Conservation (phyloP, 2,329 filamentous ascomycete genomes). For the Nothopassalora personata region DNA sequence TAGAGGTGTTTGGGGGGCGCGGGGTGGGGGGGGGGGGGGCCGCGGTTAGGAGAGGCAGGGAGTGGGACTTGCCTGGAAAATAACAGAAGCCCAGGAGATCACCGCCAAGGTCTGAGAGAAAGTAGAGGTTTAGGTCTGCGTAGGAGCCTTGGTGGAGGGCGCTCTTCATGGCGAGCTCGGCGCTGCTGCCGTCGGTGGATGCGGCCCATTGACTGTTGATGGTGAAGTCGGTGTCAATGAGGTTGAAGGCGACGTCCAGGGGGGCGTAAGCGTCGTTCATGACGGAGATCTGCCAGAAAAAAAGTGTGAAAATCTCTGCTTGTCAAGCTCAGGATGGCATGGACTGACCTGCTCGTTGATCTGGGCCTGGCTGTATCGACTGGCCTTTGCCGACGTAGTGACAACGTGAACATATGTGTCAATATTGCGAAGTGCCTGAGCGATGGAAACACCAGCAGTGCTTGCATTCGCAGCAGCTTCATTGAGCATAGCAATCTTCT, state of each 20-base stretch:
- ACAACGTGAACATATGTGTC: constrained; percentile 39
- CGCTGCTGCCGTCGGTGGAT: constrained; percentile 38
- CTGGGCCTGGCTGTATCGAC: constrained; percentile 29
- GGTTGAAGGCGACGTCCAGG: constrained; percentile 28
- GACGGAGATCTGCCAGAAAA: constrained; percentile 5
- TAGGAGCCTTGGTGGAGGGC: constrained; percentile 49
- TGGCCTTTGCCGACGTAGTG: constrained; percentile 29
- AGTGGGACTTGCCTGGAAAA: constrained; percentile 8
- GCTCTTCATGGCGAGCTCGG: constrained; percentile 43
- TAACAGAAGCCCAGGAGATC: constrained; percentile 23
- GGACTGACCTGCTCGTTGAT: constrained; percentile 9
- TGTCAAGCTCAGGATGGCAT: neutral
- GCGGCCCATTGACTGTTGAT: constrained; percentile 50
- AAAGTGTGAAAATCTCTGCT: neutral
- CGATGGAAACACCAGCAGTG: neutral
- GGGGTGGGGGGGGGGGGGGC: too few species aligned
- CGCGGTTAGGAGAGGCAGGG: neutral
- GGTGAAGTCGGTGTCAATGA: constrained; percentile 44
- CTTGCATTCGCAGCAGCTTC: neutral
- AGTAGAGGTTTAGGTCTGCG: constrained; percentile 51
- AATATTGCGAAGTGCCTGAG: constrained; percentile 6
- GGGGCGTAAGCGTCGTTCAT: constrained; percentile 33
- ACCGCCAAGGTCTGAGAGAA: constrained; percentile 46
- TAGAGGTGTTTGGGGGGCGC: neutral
- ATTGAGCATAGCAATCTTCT: constrained; percentile 3